Evolutionary conservation across 2,329 filamentous ascomycete genomes (phyloP), one percentile per base, ranked within the genome.

Genomic region (Pochonia chlamydosporia): DNA sequence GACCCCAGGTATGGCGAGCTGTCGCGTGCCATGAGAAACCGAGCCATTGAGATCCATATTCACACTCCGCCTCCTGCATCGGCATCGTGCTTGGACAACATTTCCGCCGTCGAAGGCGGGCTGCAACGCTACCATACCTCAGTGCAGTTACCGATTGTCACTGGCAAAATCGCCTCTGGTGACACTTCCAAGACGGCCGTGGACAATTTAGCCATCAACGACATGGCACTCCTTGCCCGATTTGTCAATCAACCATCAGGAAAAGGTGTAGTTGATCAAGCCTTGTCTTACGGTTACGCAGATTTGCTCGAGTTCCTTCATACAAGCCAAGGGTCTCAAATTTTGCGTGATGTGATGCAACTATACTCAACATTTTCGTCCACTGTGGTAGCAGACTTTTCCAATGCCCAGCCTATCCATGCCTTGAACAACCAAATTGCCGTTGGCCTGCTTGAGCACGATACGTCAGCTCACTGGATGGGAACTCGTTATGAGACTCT

Each of bases 21-120:
- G 8, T 99, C 93, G 3, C 80, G 93, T 52, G 93, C 93, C 1
- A 99, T 99, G 93, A 79, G 95, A 48, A 99, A 99, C 66, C 82
- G 93, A 63, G 90, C 90, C 42, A 78, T 96, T 23, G 95, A 99
- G 66, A 85, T 99, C 9, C 93, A 84, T 59, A 73, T 99, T 40
- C 74, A 82, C 52, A 64, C 65, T 6, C 60, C 69, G 4, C 66
- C 67, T 2, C 64, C 69, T 2, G 51, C 36, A 10, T 52, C 55
- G 1, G 59, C 63, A 3, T 44, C 55, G 3, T 68, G 65, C 56
- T 58, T 67, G n/a, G 59, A 60, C n/a, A 67, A 60, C 23, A 62
- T 79, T 13, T 56, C 72, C 1, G 63, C 69, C 9, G 61, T 81
- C 23, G 79, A 82, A 51, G 71, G 76, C 16, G 65, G 59, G 20